A percentile compares a stretch with the other conserved stretches of the same genome.
phyloP scores from a whole-genome alignment of 176 grass and related monocot genomes.

The Tillandsia fasciculata region DNA sequence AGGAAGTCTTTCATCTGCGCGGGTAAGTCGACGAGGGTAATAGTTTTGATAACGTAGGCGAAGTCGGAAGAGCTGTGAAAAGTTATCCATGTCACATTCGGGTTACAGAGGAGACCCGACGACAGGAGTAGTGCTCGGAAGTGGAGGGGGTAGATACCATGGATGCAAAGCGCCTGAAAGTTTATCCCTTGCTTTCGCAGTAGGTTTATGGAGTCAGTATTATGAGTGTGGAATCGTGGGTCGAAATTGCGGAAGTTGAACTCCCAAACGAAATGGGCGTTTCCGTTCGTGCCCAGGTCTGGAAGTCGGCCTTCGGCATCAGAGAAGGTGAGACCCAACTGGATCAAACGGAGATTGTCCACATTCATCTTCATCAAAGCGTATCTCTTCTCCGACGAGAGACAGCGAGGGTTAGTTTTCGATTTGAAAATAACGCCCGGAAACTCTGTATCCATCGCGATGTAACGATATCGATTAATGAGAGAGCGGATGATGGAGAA shows the following conservation, averaged over 20 bases:
- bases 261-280: constrained; percentile 35
- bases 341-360: constrained; percentile 70
- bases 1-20: constrained; percentile 34
- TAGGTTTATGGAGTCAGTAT: constrained; percentile 36
- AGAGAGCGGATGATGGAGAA: constrained; percentile 45
- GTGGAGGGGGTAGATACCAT: constrained; percentile 30
- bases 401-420: constrained; percentile 26
- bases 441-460: constrained; percentile 94
- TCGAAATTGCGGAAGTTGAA: constrained; percentile 90
- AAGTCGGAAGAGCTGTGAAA: constrained; percentile 83
- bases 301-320: constrained; percentile 24
- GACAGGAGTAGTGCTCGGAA: constrained; percentile 54
- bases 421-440: constrained; percentile 49
- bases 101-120: constrained; percentile 54
- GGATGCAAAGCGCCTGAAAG: constrained; percentile 29
- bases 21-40: constrained; percentile 33
- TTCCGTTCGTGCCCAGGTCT: background rate
- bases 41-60: constrained; percentile 55
- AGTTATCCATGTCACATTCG: constrained; percentile 41
- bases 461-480: constrained; percentile 37
- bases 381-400: constrained; percentile 48
- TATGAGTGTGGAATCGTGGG: constrained; percentile 40
- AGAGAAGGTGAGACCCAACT: constrained; percentile 53
- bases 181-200: constrained; percentile 48
- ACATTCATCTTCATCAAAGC: constrained; percentile 57